Percentiles rank a stretch among this genome's conserved stretches.
phyloP scores from a whole-genome alignment of 495 filamentous ascomycete genomes.

The Monascus purpureus region DNA sequence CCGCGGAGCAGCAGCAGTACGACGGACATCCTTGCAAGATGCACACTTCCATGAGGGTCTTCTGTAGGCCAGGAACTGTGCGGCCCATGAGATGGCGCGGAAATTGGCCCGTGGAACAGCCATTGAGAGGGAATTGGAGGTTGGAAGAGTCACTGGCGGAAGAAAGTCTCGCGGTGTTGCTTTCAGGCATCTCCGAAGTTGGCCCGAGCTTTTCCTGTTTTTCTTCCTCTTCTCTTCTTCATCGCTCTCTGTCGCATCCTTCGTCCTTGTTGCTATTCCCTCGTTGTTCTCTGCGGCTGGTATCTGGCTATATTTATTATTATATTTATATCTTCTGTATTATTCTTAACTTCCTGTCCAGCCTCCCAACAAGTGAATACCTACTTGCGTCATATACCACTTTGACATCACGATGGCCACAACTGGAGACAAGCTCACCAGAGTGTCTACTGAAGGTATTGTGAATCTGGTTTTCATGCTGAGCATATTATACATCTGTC shows the following conservation, averaged over 20 bases:
- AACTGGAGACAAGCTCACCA: conserved; percentile 29
- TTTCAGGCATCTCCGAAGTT: conserved; percentile 20
- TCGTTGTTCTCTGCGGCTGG: no score
- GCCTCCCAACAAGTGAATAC: no score
- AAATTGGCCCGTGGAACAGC: conserved; percentile 15
- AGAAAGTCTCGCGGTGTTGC: conserved; percentile 8
- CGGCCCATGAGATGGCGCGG: conserved; percentile 20
- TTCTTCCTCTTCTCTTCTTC: conserved; percentile 6
- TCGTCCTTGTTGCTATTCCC: not conserved
- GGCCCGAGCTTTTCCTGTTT: conserved; percentile 25
- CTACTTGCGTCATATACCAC: not conserved
- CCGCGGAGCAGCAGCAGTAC: conserved; percentile 5
- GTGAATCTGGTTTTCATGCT: not conserved
- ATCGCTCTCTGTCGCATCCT: conserved; percentile 1
- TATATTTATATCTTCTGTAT: no score
- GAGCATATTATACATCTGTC: no score
- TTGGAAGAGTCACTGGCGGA: conserved; percentile 1
- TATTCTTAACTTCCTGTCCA: no score
- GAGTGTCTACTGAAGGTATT: conserved; percentile 37
- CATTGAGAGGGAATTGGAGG: conserved; percentile 16
- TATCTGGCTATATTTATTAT: no score
- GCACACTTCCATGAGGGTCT: conserved; percentile 22
- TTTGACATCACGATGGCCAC: conserved; percentile 22
- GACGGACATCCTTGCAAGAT: conserved; percentile 10
- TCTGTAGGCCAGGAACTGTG: conserved; percentile 11